Conservation (phyloP, 2,329 filamentous ascomycete genomes). For the Domatiomyces globalis region DNA sequence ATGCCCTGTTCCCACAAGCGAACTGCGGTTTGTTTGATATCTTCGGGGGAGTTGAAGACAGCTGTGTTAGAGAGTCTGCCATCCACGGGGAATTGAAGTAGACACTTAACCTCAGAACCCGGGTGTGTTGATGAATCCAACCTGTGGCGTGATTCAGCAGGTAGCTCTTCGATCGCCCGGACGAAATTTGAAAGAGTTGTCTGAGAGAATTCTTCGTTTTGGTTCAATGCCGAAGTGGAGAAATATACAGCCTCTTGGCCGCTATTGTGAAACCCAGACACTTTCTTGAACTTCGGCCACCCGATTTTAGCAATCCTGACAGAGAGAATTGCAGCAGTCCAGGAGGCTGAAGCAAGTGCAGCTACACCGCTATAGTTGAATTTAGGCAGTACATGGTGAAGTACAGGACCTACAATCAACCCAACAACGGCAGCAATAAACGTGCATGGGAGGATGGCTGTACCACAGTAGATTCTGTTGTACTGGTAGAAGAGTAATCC, state of each 20-base stretch:
- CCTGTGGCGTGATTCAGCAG: neutral
- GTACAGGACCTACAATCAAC: slow-evolving; percentile 32
- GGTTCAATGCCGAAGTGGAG: neutral
- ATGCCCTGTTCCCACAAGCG: slow-evolving; percentile 23
- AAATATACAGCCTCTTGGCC: neutral
- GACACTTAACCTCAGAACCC: slow-evolving; percentile 31
- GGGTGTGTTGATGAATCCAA: slow-evolving; percentile 26
- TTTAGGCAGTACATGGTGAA: slow-evolving; percentile 26
- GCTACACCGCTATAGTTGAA: slow-evolving; percentile 36
- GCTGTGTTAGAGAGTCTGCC: slow-evolving; percentile 22
- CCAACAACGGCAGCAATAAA: slow-evolving; percentile 33
- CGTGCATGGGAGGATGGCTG: slow-evolving; percentile 35
- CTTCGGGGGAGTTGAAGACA: slow-evolving; percentile 31
- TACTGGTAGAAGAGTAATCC: slow-evolving; percentile 42
- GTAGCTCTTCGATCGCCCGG: neutral
- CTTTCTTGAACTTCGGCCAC: slow-evolving; percentile 24
- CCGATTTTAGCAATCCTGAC: slow-evolving; percentile 36
- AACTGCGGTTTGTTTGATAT: slow-evolving; percentile 24
- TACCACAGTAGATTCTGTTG: slow-evolving; percentile 39
- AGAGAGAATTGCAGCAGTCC: slow-evolving; percentile 38
- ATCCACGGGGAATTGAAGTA: slow-evolving; percentile 24
- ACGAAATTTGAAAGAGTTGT: neutral
- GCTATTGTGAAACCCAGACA: neutral
- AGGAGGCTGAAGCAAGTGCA: slow-evolving; percentile 36
- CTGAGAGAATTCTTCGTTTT: neutral